Percentiles rank a stretch among this genome's conserved stretches.
phyloP scores from a whole-genome alignment of 768 basidiomycete species.

The Amyloporia xantha region DNA sequence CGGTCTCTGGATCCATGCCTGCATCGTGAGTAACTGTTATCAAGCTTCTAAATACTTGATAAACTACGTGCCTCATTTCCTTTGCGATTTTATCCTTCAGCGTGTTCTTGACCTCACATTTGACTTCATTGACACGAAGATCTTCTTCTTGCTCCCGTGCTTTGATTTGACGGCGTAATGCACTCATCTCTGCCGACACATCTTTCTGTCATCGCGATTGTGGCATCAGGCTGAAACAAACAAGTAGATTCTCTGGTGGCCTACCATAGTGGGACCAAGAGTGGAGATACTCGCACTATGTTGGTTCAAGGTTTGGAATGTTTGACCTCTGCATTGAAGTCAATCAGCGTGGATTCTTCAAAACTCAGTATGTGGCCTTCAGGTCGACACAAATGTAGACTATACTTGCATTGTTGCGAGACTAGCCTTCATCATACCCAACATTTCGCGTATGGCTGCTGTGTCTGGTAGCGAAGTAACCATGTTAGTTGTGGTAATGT shows the following conservation, averaged over 20 bases:
- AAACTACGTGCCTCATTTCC: constrained; percentile 30
- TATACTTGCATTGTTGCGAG: constrained; percentile 13
- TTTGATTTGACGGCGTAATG: constrained; percentile 19
- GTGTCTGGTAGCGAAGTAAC: neutral
- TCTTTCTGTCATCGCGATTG: constrained; percentile 12
- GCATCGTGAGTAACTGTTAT: too few species aligned
- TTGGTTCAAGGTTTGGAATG: constrained; percentile 26
- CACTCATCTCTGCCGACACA: constrained; percentile 15
- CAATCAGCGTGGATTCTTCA: neutral
- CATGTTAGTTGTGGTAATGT: neutral
- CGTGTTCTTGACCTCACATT: constrained; percentile 21
- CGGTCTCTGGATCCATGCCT: too few species aligned
- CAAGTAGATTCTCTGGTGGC: constrained; percentile 1
- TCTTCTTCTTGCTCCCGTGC: constrained; percentile 18
- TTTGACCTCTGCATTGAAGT: constrained; percentile 20
- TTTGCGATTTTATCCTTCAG: constrained; percentile 23
- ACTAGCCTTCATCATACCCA: constrained; percentile 13
- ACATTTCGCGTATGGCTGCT: constrained; percentile 8
- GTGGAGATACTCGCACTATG: constrained; percentile 23
- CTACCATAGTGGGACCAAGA: constrained; percentile 26
- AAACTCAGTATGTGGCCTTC: neutral
- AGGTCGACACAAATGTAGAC: neutral
- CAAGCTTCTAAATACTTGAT: too few species aligned
- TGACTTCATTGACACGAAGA: constrained; percentile 21
- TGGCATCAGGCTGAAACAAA: neutral